Conservation (phyloP, 1,284 basidiomycete genomes). For the Cryptococcus sp. region DNA sequence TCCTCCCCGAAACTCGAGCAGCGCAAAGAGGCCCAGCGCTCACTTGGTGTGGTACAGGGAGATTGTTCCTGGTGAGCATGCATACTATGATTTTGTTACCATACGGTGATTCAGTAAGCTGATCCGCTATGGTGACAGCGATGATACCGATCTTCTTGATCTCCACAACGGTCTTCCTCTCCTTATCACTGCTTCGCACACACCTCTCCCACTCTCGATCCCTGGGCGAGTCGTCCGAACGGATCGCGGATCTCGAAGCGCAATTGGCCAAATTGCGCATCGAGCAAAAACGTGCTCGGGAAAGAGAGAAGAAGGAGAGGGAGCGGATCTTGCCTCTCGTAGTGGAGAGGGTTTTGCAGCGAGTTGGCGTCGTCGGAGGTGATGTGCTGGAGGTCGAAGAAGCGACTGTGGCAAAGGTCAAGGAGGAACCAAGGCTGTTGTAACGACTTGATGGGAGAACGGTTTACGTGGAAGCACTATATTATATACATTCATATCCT, state of each 20-base stretch:
- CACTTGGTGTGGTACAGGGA: constrained; percentile 26
- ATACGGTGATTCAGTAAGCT: too few relatives aligned
- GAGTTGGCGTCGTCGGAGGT: constrained; percentile 38
- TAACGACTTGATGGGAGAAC: background rate
- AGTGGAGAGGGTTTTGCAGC: constrained; percentile 47
- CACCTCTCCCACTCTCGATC: constrained; percentile 35
- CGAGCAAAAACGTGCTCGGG: constrained; percentile 29
- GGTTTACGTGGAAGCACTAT: too few relatives aligned
- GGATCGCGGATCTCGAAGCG: constrained; percentile 45
- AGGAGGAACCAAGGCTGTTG: constrained; percentile 17
- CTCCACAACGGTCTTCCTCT: constrained; percentile 50
- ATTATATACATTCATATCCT: background rate
- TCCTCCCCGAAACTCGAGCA: background rate
- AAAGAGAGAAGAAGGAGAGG: constrained; percentile 41
- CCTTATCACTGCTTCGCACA: constrained; percentile 24
- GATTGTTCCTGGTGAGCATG: constrained; percentile 25
- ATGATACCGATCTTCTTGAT: constrained; percentile 52
- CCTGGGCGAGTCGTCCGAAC: constrained; percentile 37
- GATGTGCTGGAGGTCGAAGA: constrained; percentile 28
- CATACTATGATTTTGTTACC: background rate
- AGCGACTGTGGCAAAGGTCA: background rate
- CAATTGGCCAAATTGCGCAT: constrained; percentile 36
- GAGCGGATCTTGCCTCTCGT: constrained; percentile 49
- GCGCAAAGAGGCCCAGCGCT: constrained; percentile 14
- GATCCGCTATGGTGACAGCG: constrained; percentile 25